Evolutionary conservation across 768 basidiomycete genomes (phyloP).

Genomic region (Leucocoprinus sp.): DNA sequence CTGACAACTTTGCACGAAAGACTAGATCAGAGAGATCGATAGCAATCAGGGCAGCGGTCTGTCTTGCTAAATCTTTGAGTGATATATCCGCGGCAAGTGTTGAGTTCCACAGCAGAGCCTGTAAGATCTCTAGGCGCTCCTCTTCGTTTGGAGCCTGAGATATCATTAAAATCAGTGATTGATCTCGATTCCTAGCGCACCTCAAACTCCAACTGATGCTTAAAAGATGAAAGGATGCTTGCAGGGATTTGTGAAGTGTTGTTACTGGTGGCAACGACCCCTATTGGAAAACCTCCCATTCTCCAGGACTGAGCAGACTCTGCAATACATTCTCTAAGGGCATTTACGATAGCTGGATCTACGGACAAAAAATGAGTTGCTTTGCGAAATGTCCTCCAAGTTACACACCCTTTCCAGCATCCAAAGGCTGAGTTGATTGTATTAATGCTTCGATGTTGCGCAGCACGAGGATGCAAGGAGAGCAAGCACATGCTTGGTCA

Average conservation of each 20-base stretch:
- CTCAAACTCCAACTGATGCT: conserved; percentile 74
- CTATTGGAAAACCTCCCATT: conserved; percentile 57
- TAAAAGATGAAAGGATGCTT: conserved; percentile 64
- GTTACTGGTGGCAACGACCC: conserved; percentile 68
- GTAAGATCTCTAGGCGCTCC: conserved; percentile 59
- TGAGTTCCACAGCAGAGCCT: conserved; percentile 30
- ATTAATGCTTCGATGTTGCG: conserved; percentile 75
- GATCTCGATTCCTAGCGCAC: conserved; percentile 27
- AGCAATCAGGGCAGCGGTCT: conserved; percentile 87
- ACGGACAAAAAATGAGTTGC: not conserved
- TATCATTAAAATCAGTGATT: not conserved
- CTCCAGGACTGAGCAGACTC: conserved; percentile 50
- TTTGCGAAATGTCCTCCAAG: not conserved
- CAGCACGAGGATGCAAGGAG: conserved; percentile 80
- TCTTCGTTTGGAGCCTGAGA: conserved; percentile 71
- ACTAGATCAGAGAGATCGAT: conserved; percentile 72
- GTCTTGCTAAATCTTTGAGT: conserved; percentile 60
- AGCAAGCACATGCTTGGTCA: conserved; percentile 67
- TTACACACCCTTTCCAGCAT: conserved; percentile 53
- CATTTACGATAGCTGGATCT: conserved; percentile 53
- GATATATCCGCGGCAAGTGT: conserved; percentile 71
- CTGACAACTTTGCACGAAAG: conserved; percentile 42
- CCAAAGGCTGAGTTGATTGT: conserved; percentile 54
- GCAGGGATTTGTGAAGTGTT: conserved; percentile 59
- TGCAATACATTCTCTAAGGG: conserved; percentile 56